phyloP scores from a whole-genome alignment of 192 early-diverging fungal species.

The Backusella macrospora region DNA sequence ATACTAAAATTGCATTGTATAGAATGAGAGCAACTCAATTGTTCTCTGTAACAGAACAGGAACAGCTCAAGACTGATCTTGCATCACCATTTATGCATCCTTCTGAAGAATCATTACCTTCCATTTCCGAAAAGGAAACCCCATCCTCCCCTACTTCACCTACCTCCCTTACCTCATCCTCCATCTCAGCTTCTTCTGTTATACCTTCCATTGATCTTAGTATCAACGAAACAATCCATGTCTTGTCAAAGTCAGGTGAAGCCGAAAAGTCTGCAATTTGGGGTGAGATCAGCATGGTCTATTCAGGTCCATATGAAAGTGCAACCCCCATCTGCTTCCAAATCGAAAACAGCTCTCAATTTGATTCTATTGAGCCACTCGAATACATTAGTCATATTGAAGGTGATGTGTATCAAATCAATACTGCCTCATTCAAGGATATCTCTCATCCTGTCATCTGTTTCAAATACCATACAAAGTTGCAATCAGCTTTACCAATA shows the following conservation, averaged over 20 bases:
- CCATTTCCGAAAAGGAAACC: neutral
- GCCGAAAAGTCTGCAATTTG: constrained; percentile 46
- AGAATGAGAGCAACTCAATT: constrained; percentile 18
- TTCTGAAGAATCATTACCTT: constrained; percentile 1
- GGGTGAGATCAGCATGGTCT: constrained; percentile 52
- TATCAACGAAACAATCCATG: constrained; percentile 52
- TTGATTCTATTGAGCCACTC: constrained; percentile 45
- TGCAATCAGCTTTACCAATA: constrained; percentile 27
- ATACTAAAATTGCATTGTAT: neutral
- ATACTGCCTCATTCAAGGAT: constrained; percentile 40
- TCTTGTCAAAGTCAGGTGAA: constrained; percentile 45
- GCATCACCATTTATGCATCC: neutral
- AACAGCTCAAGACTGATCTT: constrained; percentile 1
- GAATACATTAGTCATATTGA: constrained; percentile 42
- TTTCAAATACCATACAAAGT: constrained; percentile 34
- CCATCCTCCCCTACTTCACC: neutral
- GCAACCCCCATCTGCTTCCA: constrained; percentile 39
- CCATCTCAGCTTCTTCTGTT: neutral
- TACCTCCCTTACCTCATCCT: neutral
- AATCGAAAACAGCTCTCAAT: constrained; percentile 32
- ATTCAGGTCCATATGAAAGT: constrained; percentile 26
- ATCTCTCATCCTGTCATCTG: constrained; percentile 9
- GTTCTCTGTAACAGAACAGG: constrained; percentile 17
- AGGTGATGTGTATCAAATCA: constrained; percentile 39
- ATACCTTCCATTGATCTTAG: constrained; percentile 22